These are phyloP conservation scores for Obba rivulosa DNA, from an alignment of 768 basidiomycete genomes.

Conservation along the genomic window DNA sequence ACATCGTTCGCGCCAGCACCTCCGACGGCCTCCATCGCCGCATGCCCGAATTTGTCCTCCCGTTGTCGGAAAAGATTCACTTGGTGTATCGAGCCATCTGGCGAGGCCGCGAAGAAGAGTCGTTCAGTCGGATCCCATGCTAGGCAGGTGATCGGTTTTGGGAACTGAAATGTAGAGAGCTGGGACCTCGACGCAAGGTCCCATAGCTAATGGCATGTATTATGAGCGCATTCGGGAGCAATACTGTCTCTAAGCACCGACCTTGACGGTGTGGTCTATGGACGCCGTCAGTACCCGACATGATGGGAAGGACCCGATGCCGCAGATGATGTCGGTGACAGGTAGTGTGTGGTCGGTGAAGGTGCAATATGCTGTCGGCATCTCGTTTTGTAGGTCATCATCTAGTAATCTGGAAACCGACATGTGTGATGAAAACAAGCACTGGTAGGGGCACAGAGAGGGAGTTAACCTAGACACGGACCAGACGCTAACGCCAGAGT, in stretches of 20 bases:
- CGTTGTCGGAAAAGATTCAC: slow-evolving; percentile 71
- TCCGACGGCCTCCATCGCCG: slow-evolving; percentile 63
- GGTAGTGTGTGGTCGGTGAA: slow-evolving; percentile 92
- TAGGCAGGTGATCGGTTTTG: slow-evolving; percentile 63
- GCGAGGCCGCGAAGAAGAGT: slow-evolving; percentile 80
- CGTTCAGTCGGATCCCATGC: slow-evolving; percentile 85
- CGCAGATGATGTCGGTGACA: slow-evolving; percentile 75
- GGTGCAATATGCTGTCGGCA: slow-evolving; percentile 71
- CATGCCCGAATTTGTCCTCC: slow-evolving; percentile 46
- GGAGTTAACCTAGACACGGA: slow-evolving; percentile 70
- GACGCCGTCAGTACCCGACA: slow-evolving; percentile 79
- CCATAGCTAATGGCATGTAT: slow-evolving; percentile 54
- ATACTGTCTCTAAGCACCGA: slow-evolving; percentile 23
- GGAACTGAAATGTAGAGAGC: slow-evolving; percentile 85
- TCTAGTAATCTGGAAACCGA: slow-evolving; percentile 57
- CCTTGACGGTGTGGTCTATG: slow-evolving; percentile 89
- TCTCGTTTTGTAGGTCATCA: slow-evolving; percentile 66
- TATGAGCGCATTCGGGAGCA: background rate
- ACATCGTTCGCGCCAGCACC: slow-evolving; percentile 67
- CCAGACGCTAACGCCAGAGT: slow-evolving; percentile 88
- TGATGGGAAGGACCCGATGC: slow-evolving; percentile 72
- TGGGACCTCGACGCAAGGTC: slow-evolving; percentile 69
- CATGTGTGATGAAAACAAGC: slow-evolving; percentile 7
- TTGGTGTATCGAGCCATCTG: slow-evolving; percentile 71
- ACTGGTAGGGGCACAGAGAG: background rate